Conservation (phyloP, 106 monocot genomes). For the Ottelia alismoides region DNA sequence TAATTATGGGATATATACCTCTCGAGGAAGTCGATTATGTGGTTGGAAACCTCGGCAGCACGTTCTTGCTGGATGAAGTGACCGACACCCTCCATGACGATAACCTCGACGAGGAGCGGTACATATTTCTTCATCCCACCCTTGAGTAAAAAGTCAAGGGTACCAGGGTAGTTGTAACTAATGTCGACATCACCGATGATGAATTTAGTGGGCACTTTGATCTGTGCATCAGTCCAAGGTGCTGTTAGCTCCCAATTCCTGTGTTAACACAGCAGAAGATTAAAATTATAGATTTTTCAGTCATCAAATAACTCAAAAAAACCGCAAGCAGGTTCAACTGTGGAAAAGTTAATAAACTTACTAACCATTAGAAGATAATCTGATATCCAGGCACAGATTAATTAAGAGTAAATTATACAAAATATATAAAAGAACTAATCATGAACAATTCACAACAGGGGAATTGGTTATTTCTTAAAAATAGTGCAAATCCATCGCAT, state of each 20-base stretch:
- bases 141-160: conserved; percentile 11
- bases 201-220: conserved; percentile 17
- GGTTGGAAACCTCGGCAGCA: conserved; percentile 3
- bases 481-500: no score
- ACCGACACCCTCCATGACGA: conserved; percentile 14
- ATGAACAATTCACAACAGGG: no score
- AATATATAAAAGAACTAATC: no score
- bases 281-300: no score
- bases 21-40: conserved; percentile 8
- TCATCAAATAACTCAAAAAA: no score
- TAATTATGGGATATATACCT: no score
- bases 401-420: no score
- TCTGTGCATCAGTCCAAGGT: conserved; percentile 11
- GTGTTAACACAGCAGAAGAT: no score
- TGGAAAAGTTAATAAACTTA: no score
- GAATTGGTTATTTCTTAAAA: no score
- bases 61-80: conserved; percentile 16
- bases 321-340: no score
- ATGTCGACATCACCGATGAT: conserved; percentile 14
- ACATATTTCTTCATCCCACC: conserved; percentile 11
- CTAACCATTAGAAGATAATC: no score
- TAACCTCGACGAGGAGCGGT: conserved; percentile 13
- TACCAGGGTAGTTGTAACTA: conserved; percentile 13
- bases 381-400: not conserved
- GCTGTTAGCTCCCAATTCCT: conserved; percentile 17